These are phyloP conservation scores for Voacanga thouarsii DNA, from an alignment of 257 asterid species.

Conservation along the genomic window DNA sequence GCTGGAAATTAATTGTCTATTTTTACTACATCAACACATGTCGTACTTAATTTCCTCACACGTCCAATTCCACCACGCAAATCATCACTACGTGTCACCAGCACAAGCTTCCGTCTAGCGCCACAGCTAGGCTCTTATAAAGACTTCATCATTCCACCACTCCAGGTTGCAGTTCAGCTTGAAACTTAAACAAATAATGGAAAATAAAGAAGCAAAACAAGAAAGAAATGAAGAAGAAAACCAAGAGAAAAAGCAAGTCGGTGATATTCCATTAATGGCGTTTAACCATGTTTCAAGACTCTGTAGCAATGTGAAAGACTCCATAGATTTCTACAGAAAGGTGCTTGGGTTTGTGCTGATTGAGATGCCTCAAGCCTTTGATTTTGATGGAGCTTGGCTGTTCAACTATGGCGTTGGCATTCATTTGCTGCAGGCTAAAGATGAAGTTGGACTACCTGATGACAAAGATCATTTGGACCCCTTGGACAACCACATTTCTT, in stretches of 20 bases:
- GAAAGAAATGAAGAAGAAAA: neutral
- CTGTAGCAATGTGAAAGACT: conserved; percentile 50
- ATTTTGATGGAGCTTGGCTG: conserved; percentile 79
- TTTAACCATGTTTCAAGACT: conserved; percentile 69
- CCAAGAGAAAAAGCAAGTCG: neutral
- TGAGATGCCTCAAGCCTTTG: conserved; percentile 58
- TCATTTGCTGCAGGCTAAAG: conserved; percentile 55
- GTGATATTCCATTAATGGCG: conserved; percentile 49
- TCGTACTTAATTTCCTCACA: too few species aligned
- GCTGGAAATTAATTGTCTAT: too few species aligned
- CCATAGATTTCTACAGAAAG: conserved; percentile 56
- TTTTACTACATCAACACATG: too few species aligned
- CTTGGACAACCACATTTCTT: conserved; percentile 71
- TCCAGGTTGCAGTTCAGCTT: neutral
- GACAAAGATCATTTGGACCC: conserved; percentile 49
- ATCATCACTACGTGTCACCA: conserved; percentile 30
- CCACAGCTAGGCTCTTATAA: neutral
- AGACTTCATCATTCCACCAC: neutral
- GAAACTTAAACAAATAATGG: neutral
- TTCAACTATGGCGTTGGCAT: conserved; percentile 83
- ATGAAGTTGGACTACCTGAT: conserved; percentile 36
- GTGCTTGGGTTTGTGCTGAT: conserved; percentile 57
- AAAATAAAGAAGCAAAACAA: neutral
- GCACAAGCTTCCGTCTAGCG: conserved; percentile 8
- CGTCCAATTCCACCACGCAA: neutral